Conservation (phyloP, 345 rosid species). For the Lagerstroemia speciosa region DNA sequence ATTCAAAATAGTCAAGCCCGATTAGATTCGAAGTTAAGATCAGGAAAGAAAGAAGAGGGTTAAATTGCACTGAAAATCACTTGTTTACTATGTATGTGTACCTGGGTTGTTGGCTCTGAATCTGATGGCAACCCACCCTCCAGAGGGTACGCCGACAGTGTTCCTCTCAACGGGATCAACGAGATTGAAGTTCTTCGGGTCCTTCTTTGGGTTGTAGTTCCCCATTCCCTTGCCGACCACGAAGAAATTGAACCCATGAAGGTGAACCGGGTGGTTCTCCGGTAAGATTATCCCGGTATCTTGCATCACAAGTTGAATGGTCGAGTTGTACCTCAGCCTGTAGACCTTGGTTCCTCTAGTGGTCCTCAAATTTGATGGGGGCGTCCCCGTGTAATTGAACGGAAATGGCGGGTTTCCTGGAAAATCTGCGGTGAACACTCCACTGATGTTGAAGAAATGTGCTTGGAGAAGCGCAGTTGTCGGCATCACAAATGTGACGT, state of each 20-base stretch:
- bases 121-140: conserved; percentile 87
- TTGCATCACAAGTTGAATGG: conserved; percentile 72
- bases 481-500: conserved; percentile 83
- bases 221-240: conserved; percentile 67
- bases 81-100: conserved; percentile 11
- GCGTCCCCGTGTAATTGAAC: conserved; percentile 56
- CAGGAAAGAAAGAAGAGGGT: too few relatives aligned
- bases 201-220: conserved; percentile 52
- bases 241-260: conserved; percentile 84
- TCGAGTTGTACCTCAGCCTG: conserved; percentile 54
- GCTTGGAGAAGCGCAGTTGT: conserved; percentile 66
- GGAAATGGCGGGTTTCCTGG: conserved; percentile 54
- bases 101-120: conserved; percentile 96
- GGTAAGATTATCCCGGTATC: conserved; percentile 71
- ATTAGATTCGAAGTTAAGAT: not conserved
- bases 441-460: too few relatives aligned
- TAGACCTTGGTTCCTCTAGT: conserved; percentile 54
- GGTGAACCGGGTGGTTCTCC: conserved; percentile 80
- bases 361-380: conserved; percentile 50
- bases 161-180: conserved; percentile 94
- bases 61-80: too few relatives aligned
- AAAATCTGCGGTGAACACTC: conserved; percentile 75
- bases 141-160: conserved; percentile 80
- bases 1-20: not conserved
- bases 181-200: conserved; percentile 60